Evolutionary conservation across 441 rosid genomes (phyloP), one percentile per base, ranked within the genome.

Genomic region (Pelargonium exstipulatum): DNA sequence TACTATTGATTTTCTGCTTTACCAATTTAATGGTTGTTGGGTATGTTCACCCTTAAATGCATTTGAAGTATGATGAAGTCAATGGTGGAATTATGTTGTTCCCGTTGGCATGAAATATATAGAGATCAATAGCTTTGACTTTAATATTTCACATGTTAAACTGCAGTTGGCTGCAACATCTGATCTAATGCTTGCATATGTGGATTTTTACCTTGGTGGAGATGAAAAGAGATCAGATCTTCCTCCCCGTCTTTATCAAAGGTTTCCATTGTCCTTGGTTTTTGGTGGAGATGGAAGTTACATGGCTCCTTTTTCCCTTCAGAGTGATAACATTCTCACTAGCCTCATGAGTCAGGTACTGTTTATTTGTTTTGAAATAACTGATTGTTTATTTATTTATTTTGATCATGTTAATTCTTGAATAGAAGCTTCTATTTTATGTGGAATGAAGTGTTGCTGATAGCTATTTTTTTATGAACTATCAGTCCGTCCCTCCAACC

Each of bases 281-380:
- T 96, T 91, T 84, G 99, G 98, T 73, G 99, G 99, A 73, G 96
- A 96, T 77, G 98, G 99, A 80, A 96, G 97, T 80, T 96, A 87
- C 80, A 90, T 91, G 95, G 92, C 97, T 77, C 97, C 99, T 61
- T 90, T 96, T 83, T 91, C 92, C 58, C 89, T 96, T 76, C 96
- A 93, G 82, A 91, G 87, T 72, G 99, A 96, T 82, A 96, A 86
- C 72, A 84, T 91, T 78, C 96, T 91, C 73, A 91, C 95, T 66
- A 90, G 88, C 82, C 91, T 96, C 65, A 83, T 96, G 93, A 78
- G 91, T 82, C 97, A 96, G 98, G 99, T 96, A 72, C 35, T 8
- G 16, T 20, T 20, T 24, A 9, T 60, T 48, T 48, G 14, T 9
- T 60, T 60, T 60, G 12, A 60, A 24, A 60, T 9, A 22, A 7